Base-by-base conservation (phyloP, 306 rosid genomes). In the Cucurbita argyrosperma region DNA sequence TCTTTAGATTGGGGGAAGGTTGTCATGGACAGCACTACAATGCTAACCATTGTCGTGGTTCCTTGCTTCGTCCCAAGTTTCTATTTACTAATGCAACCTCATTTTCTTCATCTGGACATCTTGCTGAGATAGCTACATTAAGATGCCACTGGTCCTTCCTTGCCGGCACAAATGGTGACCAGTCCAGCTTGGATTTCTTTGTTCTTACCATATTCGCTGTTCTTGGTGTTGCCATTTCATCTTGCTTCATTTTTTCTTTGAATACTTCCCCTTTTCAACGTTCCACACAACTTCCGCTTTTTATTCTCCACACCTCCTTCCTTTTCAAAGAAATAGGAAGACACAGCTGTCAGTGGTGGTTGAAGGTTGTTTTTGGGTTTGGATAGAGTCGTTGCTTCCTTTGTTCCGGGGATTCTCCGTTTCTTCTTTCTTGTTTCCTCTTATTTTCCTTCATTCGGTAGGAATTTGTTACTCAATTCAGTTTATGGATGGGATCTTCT, bases 131-230 rank as follows among this genome's bases (percentile, higher is more conserved):
- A 26, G 26, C 26, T 26, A 26, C 26, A 26, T 26, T 26, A 26
- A 26, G 26, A 26, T 26, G 26, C 26, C 90, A 7, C 57, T 87
- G 77, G 88, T 83, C 74, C 73, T 84, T 77, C 91, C 74, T 81
- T 91, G 71, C 93, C 90, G 40, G 61, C 85, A 26, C 80, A 76
- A 15, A 70, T 80, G 77, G 89, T 86, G 10, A 81, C 54, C 67
- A 80, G 21, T 83, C 91, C 13, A 66, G 52, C 47, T 46, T 84
- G 2, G 97, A 91, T 81, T 86, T 89, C 80, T 84, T 89, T 40
- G 82, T 86, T 65, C 97, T 90, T n/a, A 83, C 91, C 5, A 80
- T 87, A 70, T 87, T 89, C 72, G 90, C 91, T 23, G 89, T 26
- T 26, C 91, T 87, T 73, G 74, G 71, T 14, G 92, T 89, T 38